Evolutionary conservation across 371 early-diverging fungal genomes (phyloP), one percentile per base, ranked within the genome.

Genomic region (Mucor irregularis): DNA sequence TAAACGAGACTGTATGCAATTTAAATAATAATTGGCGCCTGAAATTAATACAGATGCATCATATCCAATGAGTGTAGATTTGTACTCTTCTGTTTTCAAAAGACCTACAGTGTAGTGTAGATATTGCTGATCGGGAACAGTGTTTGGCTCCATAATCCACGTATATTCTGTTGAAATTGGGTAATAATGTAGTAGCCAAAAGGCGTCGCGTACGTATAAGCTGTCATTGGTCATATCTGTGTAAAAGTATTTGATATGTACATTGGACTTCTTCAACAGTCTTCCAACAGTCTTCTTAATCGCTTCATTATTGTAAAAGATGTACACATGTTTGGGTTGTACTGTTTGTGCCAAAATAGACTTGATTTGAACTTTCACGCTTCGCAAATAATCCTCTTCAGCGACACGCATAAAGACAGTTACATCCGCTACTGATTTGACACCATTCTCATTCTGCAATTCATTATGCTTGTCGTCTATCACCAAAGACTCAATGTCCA

Each of bases 11-110:
- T 28, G 13, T 2, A 40, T 31, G 29, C 39, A 40, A 19, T 30
- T 25, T 10, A 30, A 26, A 19, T 43, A 37, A 16, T 37, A 24
- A 11, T 31, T 38, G 9, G 24, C 10, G n/a, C 30, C 16, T 8
- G 50, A 49, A 17, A 62, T 54, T n/a, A 77, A 25, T 0, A 77
- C 44, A 24, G 65, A 67, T 10, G 73, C 71, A 17, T 70, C 68
- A 10, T 62, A 66, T 26, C 78, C 75, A 10, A 78, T 63, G 26
- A 74, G 24, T 4, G 71, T 61, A 3, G 56, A 58, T 11, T 66
- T 61, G 37, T 78, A 78, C 29, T 73, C 75, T 10, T 71, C 63
- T 11, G 78, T 70, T 34, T 74, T 73, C n/a, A 62, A 61, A 2
- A 78, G 30, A 9, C 65, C 69, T n/a, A 67, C 66, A 0, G 73